Base-by-base conservation (phyloP, 1,284 basidiomycete species). In the Fomitopsis pinicola region DNA sequence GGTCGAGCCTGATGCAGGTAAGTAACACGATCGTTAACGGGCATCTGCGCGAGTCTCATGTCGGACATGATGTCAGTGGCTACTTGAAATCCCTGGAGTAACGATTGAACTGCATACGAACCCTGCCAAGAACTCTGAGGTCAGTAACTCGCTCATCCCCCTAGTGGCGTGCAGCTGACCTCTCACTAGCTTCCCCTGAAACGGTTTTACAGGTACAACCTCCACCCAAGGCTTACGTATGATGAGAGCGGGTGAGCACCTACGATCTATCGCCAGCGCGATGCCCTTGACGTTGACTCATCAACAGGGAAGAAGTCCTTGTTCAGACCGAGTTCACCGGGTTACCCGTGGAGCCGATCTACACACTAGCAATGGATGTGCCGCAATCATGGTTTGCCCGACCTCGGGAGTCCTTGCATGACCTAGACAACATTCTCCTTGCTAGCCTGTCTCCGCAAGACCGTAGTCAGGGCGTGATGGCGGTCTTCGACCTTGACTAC, bases 351-450 rank as follows among this genome's bases (percentile, higher is more conserved):
- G 82, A 88, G 64, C 82, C 95, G 0, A 94, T 99, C 63, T 92
- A 97, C 66, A 99, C 97, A 0, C 82, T 99, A 9, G 88, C 87
- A 2, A 89, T 98, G 83, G 95, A 98, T 60, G 88, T 94, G 1
- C 92, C 93, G 2, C 82, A 88, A 1, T 86, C 95, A 0, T 98
- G 97, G 95, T 84, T 98, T 19, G 93, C 95, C 15, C 91, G 94
- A 55, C 95, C 97, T 0, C 85, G 86, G 26, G 88, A 95, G 69
- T 92, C 95, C 0, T 80, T 91, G 0, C 94, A 97, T 66, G 97
- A 99, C 73, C 85, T 99, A 28, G 97, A 99, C 78, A 99, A 99
- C 71, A 91, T 99, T 60, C 91, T 95, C 46, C 84, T 98, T 7
- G 81, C 82, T 5, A 83, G 85, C 44, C 78, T 95, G 2, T 79